phyloP scores from a whole-genome alignment of 140 eudicot genomes.

The Oenanthe javanica region DNA sequence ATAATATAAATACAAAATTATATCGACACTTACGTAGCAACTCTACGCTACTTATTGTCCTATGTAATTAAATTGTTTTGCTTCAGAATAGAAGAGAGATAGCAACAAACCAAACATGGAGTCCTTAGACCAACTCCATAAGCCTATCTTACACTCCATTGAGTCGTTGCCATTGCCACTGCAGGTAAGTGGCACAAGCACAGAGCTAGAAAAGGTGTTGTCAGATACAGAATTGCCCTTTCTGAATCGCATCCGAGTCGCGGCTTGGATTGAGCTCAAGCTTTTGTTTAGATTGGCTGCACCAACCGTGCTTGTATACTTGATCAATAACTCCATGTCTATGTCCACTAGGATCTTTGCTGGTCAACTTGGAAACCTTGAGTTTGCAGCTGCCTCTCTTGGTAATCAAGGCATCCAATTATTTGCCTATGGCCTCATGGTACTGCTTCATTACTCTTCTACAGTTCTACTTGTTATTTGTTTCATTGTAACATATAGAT shows the following conservation, averaged over 20 bases:
- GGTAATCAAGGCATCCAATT: conserved; percentile 62
- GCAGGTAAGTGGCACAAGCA: conserved; percentile 14
- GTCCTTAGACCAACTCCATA: conserved; percentile 21
- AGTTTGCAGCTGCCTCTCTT: conserved; percentile 59
- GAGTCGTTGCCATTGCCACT: not conserved
- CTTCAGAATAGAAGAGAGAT: not conserved
- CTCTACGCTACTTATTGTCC: not conserved
- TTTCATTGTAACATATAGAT: not conserved
- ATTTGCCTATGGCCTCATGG: conserved; percentile 64
- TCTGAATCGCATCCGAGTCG: conserved; percentile 21
- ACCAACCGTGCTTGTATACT: conserved; percentile 50
- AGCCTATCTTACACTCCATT: conserved; percentile 32
- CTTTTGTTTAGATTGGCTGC: conserved; percentile 42
- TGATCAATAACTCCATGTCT: conserved; percentile 57
- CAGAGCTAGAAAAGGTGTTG: conserved; percentile 50
- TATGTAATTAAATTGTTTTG: not conserved
- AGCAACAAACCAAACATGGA: conserved; percentile 15
- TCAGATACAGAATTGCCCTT: conserved; percentile 28
- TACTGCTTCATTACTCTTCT: not conserved
- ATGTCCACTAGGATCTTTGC: conserved; percentile 50
- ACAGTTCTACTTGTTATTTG: not conserved
- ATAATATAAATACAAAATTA: not conserved
- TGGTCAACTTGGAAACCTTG: conserved; percentile 61
- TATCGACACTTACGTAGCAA: not conserved
- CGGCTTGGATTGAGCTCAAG: conserved; percentile 36